phyloP scores from a whole-genome alignment of 2,329 filamentous ascomycete genomes.

The Ambrosiella cleistominuta region DNA sequence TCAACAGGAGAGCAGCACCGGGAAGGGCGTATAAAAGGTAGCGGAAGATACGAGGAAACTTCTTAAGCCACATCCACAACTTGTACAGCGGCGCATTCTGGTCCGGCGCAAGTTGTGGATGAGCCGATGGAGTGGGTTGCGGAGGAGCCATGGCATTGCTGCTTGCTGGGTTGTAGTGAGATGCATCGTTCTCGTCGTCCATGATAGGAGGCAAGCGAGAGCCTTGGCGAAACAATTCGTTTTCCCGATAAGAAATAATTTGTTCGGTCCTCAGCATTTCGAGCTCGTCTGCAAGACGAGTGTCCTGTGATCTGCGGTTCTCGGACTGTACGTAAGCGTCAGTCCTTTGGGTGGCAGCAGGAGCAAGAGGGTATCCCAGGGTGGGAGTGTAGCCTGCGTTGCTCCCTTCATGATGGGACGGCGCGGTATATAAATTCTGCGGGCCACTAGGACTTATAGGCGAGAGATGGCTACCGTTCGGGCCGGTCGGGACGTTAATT shows the following conservation, averaged over 20 bases:
- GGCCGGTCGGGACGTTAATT: background rate
- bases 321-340: conserved; percentile 1
- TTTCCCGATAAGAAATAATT: conserved; percentile 24
- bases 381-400: background rate
- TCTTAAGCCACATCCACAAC: conserved; percentile 28
- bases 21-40: conserved; percentile 33
- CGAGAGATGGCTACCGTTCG: conserved; percentile 4
- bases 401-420: background rate
- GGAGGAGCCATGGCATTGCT: conserved; percentile 1
- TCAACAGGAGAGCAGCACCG: conserved; percentile 26
- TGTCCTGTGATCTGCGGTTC: conserved; percentile 9
- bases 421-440: background rate
- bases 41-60: conserved; percentile 32
- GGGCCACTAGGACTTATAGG: conserved; percentile 9
- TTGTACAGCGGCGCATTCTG: conserved; percentile 22
- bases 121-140: conserved; percentile 3
- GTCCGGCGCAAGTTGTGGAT: conserved; percentile 11
- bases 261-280: conserved; percentile 32
- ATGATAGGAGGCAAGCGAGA: conserved; percentile 6
- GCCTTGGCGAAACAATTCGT: conserved; percentile 7
- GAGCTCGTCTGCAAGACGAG: conserved; percentile 29
- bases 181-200: conserved; percentile 19
- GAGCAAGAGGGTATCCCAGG: conserved; percentile 4
- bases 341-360: conserved; percentile 5
- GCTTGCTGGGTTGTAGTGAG: conserved; percentile 12